These are phyloP conservation scores for Aspergillus ibericus DNA, from an alignment of 2,329 filamentous ascomycete species.

Conservation along the genomic window DNA sequence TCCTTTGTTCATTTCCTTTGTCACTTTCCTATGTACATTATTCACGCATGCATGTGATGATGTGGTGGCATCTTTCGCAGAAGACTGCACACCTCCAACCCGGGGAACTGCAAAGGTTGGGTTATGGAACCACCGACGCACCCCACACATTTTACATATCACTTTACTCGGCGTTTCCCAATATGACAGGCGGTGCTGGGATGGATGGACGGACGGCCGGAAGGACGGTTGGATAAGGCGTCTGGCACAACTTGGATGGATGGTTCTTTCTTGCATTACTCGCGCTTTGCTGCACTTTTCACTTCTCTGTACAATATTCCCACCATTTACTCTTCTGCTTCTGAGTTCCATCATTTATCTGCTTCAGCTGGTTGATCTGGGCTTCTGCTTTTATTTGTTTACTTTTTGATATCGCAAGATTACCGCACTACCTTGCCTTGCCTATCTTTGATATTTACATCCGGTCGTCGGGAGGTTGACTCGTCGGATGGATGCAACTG, in stretches of 20 bases:
- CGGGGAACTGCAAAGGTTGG: neutral
- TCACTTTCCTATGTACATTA: neutral
- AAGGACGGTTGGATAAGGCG: neutral
- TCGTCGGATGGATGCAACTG: neutral
- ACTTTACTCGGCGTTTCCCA: neutral
- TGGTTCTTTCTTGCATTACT: neutral
- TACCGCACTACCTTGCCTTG: neutral
- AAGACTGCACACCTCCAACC: neutral
- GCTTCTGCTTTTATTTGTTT: neutral
- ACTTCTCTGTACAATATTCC: constrained; percentile 7
- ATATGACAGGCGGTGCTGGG: neutral
- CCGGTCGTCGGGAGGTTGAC: neutral
- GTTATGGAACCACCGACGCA: neutral
- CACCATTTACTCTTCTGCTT: neutral
- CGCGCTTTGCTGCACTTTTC: neutral
- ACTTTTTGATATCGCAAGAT: neutral
- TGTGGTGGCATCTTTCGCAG: neutral
- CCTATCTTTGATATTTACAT: neutral
- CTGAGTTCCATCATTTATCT: neutral
- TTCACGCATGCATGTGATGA: neutral
- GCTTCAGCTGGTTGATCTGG: constrained; percentile 1
- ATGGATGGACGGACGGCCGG: neutral
- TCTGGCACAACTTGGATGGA: neutral
- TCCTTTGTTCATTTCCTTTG: constrained; percentile 1
- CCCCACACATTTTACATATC: neutral